Evolutionary conservation across 2,329 filamentous ascomycete genomes (phyloP), one percentile per base, ranked within the genome.

Genomic region (Delphinella strobiligena): DNA sequence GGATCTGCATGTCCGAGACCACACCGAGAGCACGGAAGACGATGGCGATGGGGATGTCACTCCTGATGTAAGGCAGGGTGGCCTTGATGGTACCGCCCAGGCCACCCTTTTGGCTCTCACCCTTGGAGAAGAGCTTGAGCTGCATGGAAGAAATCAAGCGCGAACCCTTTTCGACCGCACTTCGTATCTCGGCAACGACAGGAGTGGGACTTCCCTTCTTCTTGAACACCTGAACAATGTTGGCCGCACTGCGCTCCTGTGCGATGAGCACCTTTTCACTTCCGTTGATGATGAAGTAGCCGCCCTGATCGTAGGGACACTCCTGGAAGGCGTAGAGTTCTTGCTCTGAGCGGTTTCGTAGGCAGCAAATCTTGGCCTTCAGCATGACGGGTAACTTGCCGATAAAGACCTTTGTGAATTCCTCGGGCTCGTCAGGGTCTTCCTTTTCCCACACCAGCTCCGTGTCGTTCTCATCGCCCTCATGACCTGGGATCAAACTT

Each of bases 271-370:
- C 91, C 71, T 98, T 98, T 59, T 98, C 91, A 62, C 85, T 93
- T 32, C 91, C 91, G 65, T 98, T 98, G 71, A 98, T 98, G 53
- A 98, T 86, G 57, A 98, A 98, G 63, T 98, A 98, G 49, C 91
- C 91, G 50, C 91, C 91, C 56, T 95, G 91, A 55, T 98, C 91
- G 61, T 95, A 98, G 1, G 91, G 91, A 51, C 91, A 98, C 63
- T 98, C 91, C 56, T 94, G 94, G 61, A 93, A 80, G 34, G 83
- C 72, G 59, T 93, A 96, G 2, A 98, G 71, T 36, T 84, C 81
- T 38, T 91, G 80, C 48, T 96, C 89, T 36, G 77, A 75, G 56
- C 93, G 76, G 49, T 82, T 80, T 50, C 82, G 82, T 50, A 98
- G 64, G 49, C 93, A 85, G 62, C 91, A 98, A 52, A 93, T 91